Conservation (phyloP, 2,329 filamentous ascomycete species). For the Hymenoscyphus occultus region DNA sequence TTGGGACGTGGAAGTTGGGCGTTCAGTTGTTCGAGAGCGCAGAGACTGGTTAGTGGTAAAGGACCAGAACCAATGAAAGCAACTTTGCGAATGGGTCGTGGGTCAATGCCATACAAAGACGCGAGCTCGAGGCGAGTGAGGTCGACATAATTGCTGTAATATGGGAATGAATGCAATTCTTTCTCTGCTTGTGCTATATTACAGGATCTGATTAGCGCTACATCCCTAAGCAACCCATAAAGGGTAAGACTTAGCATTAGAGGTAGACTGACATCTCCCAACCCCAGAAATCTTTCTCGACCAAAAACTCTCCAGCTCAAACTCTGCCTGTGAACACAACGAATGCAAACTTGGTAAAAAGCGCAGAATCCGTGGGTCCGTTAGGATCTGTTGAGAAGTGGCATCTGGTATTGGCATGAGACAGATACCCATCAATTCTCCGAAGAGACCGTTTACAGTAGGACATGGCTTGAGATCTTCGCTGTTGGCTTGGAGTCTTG, state of each 20-base stretch:
- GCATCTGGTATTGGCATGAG: constrained; percentile 31
- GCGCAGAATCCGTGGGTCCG: constrained; percentile 26
- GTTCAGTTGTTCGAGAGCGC: constrained; percentile 39
- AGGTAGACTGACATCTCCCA: constrained; percentile 9
- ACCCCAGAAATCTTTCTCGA: constrained; percentile 38
- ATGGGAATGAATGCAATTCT: constrained; percentile 43
- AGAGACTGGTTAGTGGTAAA: constrained; percentile 47
- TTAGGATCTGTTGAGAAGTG: constrained; percentile 22
- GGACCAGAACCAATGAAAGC: constrained; percentile 51
- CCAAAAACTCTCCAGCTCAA: constrained; percentile 46
- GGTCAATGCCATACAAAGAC: constrained; percentile 38
- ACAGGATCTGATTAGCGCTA: background rate
- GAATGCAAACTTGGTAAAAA: constrained; percentile 41
- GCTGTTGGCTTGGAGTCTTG: background rate
- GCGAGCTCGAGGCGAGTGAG: constrained; percentile 46
- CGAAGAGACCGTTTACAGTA: constrained; percentile 38
- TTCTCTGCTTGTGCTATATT: constrained; percentile 15
- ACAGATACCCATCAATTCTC: constrained; percentile 39
- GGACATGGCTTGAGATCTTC: constrained; percentile 35
- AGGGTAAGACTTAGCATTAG: background rate
- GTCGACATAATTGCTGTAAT: constrained; percentile 48
- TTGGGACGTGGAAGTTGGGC: background rate
- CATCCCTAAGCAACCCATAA: background rate
- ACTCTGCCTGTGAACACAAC: constrained; percentile 46
- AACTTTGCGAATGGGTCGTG: constrained; percentile 36